Evolutionary conservation across 495 filamentous ascomycete genomes (phyloP), one percentile per base, ranked within the genome.

Genomic region (Delitschia confertaspora): DNA sequence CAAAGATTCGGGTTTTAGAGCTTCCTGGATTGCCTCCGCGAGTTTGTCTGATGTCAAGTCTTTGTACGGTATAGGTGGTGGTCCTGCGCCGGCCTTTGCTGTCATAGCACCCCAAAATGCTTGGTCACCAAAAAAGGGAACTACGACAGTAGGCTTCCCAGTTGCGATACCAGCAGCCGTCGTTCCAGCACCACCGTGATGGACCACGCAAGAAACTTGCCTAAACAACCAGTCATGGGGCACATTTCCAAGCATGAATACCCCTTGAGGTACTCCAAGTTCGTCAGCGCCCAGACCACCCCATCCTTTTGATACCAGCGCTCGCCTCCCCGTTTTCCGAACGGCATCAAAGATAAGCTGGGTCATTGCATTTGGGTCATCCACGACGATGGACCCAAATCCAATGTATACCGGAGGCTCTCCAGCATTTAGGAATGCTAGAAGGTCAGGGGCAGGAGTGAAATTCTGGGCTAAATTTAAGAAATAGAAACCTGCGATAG

Each of bases 201-300:
- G 78, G 0, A 83, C 68, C 0, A 83, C 78, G 5, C 64, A 67
- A 14, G 73, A 60, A 0, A 82, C 78, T 33, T 71, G 72, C 48
- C 76, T 64, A 52, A 83, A 83, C 1, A 83, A 67, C 78, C 77
- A 82, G 27, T 75, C 76, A 40, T 80, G 74, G 7, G 79, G 79
- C 42, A 70, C 72, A 49, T 81, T 75, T 23, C 69, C 77, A 10
- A 79, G 61, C 46, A 76, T 72, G 47, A 71, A 72, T 21, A 81
- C 63, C 38, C 71, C 65, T 14, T 68, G 59, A 14, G 60, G 60
- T 5, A 63, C 52, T 4, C 58, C 51, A 33, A 69, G 57, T 10
- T 66, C 55, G 6, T 62, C 61, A 6, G 66, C 69, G n/a, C 71
- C 72, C 20, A 83, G 60, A 9, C 72, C 69, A 50, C 75, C 73